These are phyloP conservation scores for Pyrus hybrid DNA, from an alignment of 331 rosid species.

Conservation along the genomic window DNA sequence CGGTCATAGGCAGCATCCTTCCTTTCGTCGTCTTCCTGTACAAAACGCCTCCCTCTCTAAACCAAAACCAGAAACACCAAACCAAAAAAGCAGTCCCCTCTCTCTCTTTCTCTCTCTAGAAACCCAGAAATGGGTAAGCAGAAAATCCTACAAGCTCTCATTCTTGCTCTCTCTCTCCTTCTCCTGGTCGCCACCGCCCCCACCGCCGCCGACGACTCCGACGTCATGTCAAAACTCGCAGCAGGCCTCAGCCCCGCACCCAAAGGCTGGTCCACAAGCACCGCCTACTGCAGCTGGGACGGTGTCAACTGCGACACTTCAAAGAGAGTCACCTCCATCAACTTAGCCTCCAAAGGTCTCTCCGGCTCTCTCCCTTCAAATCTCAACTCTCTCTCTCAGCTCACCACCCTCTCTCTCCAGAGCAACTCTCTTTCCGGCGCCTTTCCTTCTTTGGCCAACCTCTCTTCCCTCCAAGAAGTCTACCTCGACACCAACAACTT, in stretches of 20 bases:
- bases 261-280: slow-evolving; percentile 34
- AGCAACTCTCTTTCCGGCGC: slow-evolving; percentile 45
- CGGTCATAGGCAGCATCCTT: not conserved
- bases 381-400: slow-evolving; percentile 55
- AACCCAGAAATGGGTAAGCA: slow-evolving; percentile 39
- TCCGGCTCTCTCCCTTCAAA: slow-evolving; percentile 64
- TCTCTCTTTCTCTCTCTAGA: slow-evolving; percentile 1
- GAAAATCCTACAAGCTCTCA: slow-evolving; percentile 33
- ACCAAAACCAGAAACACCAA: not conserved
- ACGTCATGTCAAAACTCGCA: slow-evolving; percentile 38
- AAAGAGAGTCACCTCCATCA: slow-evolving; percentile 46
- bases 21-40: not conserved
- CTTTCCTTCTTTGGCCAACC: slow-evolving; percentile 60
- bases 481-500: slow-evolving; percentile 53
- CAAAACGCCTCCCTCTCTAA: not conserved
- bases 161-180: slow-evolving; percentile 6
- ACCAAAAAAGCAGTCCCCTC: not conserved
- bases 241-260: slow-evolving; percentile 32
- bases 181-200: not conserved
- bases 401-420: slow-evolving; percentile 46
- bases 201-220: slow-evolving; percentile 44
- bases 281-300: slow-evolving; percentile 49
- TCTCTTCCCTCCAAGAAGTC: slow-evolving; percentile 35
- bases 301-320: slow-evolving; percentile 47
- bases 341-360: slow-evolving; percentile 33